These are phyloP conservation scores for Candida patagonica DNA, from an alignment of 805 yeast genomes.

Conservation along the genomic window DNA sequence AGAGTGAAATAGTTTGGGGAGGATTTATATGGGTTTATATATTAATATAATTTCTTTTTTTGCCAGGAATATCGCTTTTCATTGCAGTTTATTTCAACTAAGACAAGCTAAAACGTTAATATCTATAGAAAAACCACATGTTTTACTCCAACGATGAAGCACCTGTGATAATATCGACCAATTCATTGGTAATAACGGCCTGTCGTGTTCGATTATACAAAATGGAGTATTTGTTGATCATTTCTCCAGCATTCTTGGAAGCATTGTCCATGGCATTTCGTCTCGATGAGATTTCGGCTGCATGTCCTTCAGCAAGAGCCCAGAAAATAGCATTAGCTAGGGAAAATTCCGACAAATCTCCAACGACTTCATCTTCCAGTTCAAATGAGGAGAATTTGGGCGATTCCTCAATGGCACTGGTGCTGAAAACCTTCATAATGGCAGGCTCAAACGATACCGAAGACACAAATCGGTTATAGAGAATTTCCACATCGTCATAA, in stretches of 20 bases:
- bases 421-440: slow-evolving; percentile 53
- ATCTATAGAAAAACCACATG: neutral
- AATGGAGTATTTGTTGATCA: slow-evolving; percentile 93
- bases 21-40: no score
- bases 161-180: slow-evolving; percentile 99
- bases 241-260: slow-evolving; percentile 98
- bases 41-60: no score
- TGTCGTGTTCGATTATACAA: slow-evolving; percentile 99
- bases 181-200: slow-evolving; percentile 97
- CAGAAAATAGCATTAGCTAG: slow-evolving; percentile 82
- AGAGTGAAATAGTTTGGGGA: no score
- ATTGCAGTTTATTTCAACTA: no score
- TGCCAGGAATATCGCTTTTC: no score
- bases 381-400: slow-evolving; percentile 79
- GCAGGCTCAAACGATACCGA: slow-evolving; percentile 89
- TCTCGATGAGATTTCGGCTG: slow-evolving; percentile 96
- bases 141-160: slow-evolving; percentile 90
- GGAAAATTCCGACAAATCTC: slow-evolving; percentile 65
- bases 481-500: slow-evolving; percentile 72
- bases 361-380: slow-evolving; percentile 51
- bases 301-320: slow-evolving; percentile 97
- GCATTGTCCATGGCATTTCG: slow-evolving; percentile 99
- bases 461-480: slow-evolving; percentile 79
- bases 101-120: neutral
- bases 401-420: slow-evolving; percentile 67